Percentiles rank a stretch among this genome's conserved stretches.
Conservation (phyloP, 1,139 yeast genomes). For the Casaregolazyma suthepensis region DNA sequence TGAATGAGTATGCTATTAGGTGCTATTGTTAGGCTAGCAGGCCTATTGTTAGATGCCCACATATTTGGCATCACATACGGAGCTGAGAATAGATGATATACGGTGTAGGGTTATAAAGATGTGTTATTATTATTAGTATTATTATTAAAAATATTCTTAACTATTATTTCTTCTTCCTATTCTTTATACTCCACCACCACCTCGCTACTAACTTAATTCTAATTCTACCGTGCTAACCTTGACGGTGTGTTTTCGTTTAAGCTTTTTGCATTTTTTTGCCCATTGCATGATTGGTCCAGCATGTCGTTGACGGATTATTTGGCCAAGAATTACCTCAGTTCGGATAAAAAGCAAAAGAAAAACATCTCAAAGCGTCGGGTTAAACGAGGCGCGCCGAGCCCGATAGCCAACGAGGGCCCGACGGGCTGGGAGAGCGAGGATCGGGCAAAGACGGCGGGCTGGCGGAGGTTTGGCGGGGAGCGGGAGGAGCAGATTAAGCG, state of each 20-base stretch:
- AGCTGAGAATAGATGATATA: too few species aligned
- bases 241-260: not conserved
- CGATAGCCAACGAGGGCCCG: not conserved
- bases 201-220: not conserved
- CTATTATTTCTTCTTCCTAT: too few species aligned
- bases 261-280: not conserved
- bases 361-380: slow-evolving; percentile 22
- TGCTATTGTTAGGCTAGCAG: too few species aligned
- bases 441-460: slow-evolving; percentile 19
- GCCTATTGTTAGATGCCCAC: too few species aligned
- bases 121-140: too few species aligned
- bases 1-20: too few species aligned
- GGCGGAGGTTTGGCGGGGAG: slow-evolving; percentile 28
- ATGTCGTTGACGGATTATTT: slow-evolving; percentile 52
- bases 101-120: too few species aligned
- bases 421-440: slow-evolving; percentile 5
- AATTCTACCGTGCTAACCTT: not conserved
- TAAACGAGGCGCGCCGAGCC: not conserved
- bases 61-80: too few species aligned
- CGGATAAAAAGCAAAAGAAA: slow-evolving; percentile 25
- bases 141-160: too few species aligned
- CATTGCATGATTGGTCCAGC: not conserved
- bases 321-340: slow-evolving; percentile 40
- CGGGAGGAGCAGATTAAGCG: not conserved
- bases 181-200: not conserved